Conservation (phyloP, 2,329 filamentous ascomycete genomes). For the Nigrospora osmanthi region DNA sequence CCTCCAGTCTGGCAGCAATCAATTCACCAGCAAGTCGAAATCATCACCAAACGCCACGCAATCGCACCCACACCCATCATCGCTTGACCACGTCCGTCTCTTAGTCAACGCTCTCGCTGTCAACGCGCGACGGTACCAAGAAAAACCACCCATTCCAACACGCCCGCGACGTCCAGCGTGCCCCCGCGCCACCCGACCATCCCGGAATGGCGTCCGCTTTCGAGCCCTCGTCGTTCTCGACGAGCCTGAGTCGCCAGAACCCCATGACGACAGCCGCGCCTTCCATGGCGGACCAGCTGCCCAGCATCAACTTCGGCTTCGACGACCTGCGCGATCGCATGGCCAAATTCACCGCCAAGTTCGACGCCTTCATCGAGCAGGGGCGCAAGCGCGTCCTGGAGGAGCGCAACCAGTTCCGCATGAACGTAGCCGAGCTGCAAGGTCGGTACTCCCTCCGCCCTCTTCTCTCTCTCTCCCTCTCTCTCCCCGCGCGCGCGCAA, state of each 20-base stretch:
- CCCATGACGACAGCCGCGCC: conserved; percentile 50
- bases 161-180: too few species aligned
- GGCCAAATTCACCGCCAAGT: conserved; percentile 82
- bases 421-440: conserved; percentile 82
- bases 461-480: too few species aligned
- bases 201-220: conserved; percentile 50
- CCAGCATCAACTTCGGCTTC: conserved; percentile 90
- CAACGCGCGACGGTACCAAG: too few species aligned
- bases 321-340: conserved; percentile 93
- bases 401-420: conserved; percentile 88
- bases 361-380: conserved; percentile 90
- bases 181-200: background rate
- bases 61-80: too few species aligned
- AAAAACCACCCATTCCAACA: background rate
- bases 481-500: background rate
- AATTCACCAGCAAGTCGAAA: too few species aligned
- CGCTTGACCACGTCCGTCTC: too few species aligned
- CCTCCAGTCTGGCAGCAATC: too few species aligned
- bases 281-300: conserved; percentile 70
- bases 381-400: conserved; percentile 84
- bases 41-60: too few species aligned
- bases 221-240: conserved; percentile 57
- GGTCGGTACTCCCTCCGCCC: conserved; percentile 56
- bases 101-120: too few species aligned
- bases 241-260: conserved; percentile 48